phyloP scores from a whole-genome alignment of 202 grass and related monocot genomes.

The Cymbopogon flexuosus region DNA sequence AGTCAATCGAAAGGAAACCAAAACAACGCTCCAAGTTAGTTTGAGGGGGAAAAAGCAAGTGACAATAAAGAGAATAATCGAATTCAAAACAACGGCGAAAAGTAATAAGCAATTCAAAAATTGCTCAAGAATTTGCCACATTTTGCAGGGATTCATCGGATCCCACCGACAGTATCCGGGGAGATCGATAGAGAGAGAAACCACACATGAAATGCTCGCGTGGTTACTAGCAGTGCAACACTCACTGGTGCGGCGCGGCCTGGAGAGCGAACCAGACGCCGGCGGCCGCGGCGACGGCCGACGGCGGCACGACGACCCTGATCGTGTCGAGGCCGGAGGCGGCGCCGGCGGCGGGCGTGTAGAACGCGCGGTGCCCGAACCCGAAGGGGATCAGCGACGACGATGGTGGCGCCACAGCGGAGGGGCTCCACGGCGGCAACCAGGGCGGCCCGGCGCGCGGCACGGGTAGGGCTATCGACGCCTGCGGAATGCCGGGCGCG shows the following conservation, averaged over 20 bases:
- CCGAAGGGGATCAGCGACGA: conserved; percentile 26
- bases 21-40: neutral
- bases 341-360: neutral
- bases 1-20: neutral
- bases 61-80: neutral
- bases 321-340: conserved; percentile 30
- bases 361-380: conserved; percentile 36
- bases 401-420: neutral
- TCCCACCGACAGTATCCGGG: neutral
- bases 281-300: conserved; percentile 7
- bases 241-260: conserved; percentile 70
- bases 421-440: too few species aligned
- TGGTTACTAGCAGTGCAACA: neutral
- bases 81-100: neutral
- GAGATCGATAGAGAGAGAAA: neutral
- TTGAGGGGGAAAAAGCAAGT: neutral
- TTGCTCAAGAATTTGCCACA: conserved; percentile 5
- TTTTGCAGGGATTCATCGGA: conserved; percentile 9
- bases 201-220: conserved; percentile 43
- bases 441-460: too few species aligned
- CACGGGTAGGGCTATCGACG: too few species aligned
- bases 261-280: conserved; percentile 76
- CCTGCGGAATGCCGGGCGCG: neutral
- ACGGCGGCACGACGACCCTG: conserved; percentile 53
- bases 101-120: neutral